Evolutionary conservation across 1,284 basidiomycete genomes (phyloP).

Genomic region (Moesziomyces sp.): DNA sequence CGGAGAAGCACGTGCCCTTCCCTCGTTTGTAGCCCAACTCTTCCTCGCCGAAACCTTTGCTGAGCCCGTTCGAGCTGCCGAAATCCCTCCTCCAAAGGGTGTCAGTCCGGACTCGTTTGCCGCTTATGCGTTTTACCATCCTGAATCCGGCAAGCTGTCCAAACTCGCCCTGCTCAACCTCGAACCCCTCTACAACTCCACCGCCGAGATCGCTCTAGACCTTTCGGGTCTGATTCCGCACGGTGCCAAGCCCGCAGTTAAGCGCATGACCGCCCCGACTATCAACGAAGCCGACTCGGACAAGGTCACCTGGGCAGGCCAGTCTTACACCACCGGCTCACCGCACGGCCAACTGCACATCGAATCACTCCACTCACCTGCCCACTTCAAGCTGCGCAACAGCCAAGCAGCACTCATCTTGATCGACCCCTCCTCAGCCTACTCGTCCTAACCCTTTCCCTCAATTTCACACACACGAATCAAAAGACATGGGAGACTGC

Average conservation of each 20-base stretch:
- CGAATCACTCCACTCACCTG: conserved; percentile 1
- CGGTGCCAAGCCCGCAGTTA: background rate
- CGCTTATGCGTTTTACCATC: conserved; percentile 10
- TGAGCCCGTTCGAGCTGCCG: conserved; percentile 1
- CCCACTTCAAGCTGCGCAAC: conserved; percentile 2
- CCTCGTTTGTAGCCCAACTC: conserved; percentile 9
- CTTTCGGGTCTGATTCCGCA: background rate
- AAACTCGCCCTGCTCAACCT: conserved; percentile 10
- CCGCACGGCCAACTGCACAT: conserved; percentile 2
- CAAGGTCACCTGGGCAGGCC: conserved; percentile 13
- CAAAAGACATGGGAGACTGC: background rate
- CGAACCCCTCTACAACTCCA: conserved; percentile 9
- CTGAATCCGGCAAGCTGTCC: background rate
- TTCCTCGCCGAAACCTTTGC: conserved; percentile 11
- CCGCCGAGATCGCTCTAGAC: background rate
- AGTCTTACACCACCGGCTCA: conserved; percentile 6
- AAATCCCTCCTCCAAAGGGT: background rate
- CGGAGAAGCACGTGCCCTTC: conserved; percentile 3
- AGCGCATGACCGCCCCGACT: conserved; percentile 8
- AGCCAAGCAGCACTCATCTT: conserved; percentile 12
- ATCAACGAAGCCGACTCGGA: conserved; percentile 9
- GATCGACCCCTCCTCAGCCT: conserved; percentile 2
- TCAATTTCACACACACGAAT: background rate
- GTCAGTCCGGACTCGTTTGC: conserved; percentile 1
- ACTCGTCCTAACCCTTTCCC: background rate